A percentile compares a stretch with the other conserved stretches of the same genome.
These are phyloP conservation scores for Aspergillus pseudoglaucus DNA, from an alignment of 2,329 filamentous ascomycete species.

Conservation along the genomic window DNA sequence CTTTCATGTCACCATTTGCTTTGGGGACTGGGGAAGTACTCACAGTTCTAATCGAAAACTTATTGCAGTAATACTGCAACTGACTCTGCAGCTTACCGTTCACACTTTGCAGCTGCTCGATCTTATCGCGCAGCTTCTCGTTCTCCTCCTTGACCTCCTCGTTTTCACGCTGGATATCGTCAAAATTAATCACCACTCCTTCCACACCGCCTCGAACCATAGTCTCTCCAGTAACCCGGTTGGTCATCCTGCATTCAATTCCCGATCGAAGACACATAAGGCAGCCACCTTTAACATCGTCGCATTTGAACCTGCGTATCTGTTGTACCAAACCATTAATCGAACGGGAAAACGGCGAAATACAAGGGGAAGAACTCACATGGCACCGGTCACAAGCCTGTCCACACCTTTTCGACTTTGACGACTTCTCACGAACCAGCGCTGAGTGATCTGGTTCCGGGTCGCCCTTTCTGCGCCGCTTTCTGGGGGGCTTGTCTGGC, in stretches of 20 bases:
- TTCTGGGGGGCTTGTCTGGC: neutral
- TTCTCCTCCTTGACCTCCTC: conserved; percentile 4
- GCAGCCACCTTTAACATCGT: conserved; percentile 12
- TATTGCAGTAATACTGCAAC: neutral
- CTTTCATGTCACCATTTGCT: neutral
- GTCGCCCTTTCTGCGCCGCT: conserved; percentile 3
- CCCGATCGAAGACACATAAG: conserved; percentile 8
- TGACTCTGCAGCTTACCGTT: neutral
- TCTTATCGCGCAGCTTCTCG: conserved; percentile 2
- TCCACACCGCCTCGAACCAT: conserved; percentile 14
- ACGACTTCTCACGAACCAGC: conserved; percentile 11
- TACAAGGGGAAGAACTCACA: conserved; percentile 10
- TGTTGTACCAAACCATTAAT: neutral
- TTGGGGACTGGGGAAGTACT: neutral
- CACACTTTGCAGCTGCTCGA: neutral
- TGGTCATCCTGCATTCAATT: conserved; percentile 16
- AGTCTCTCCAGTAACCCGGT: conserved; percentile 16
- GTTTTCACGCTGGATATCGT: conserved; percentile 5
- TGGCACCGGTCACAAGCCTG: conserved; percentile 26
- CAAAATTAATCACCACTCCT: neutral
- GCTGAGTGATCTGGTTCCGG: conserved; percentile 19
- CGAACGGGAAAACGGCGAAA: neutral
- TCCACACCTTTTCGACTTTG: conserved; percentile 11
- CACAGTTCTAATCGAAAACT: neutral
- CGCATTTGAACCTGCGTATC: conserved; percentile 11